These are phyloP conservation scores for Rhizomucor miehei DNA, from an alignment of 371 early-diverging fungal species.

Conservation along the genomic window DNA sequence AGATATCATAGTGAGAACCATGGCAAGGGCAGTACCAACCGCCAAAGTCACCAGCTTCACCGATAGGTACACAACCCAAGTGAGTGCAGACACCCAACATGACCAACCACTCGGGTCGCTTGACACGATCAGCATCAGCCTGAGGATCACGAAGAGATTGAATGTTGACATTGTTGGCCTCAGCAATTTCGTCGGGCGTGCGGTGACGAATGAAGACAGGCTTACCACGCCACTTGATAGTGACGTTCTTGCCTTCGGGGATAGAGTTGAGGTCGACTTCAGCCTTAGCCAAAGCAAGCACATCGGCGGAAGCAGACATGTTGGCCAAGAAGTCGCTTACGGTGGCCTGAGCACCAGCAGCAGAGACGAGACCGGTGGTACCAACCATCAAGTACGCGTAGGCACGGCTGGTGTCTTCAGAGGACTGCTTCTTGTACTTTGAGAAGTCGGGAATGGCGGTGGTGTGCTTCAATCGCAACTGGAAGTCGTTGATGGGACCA, in stretches of 20 bases:
- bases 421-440: slow-evolving; percentile 64
- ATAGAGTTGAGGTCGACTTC: slow-evolving; percentile 90
- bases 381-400: slow-evolving; percentile 96
- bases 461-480: slow-evolving; percentile 58
- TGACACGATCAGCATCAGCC: slow-evolving; percentile 85
- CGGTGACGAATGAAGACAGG: slow-evolving; percentile 97
- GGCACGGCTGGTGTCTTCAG: slow-evolving; percentile 68
- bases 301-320: slow-evolving; percentile 96
- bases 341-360: slow-evolving; percentile 89
- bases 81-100: slow-evolving; percentile 99
- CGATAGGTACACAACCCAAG: slow-evolving; percentile 98
- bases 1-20: slow-evolving; percentile 95
- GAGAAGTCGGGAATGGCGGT: slow-evolving; percentile 66
- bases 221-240: slow-evolving; percentile 98
- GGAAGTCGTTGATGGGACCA: slow-evolving; percentile 35
- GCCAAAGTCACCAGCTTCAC: slow-evolving; percentile 96
- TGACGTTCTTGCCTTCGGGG: slow-evolving; percentile 96
- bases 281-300: slow-evolving; percentile 95
- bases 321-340: slow-evolving; percentile 89
- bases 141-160: slow-evolving; percentile 88
- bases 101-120: slow-evolving; percentile 95
- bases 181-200: slow-evolving; percentile 92
- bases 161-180: slow-evolving; percentile 83
- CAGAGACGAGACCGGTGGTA: slow-evolving; percentile 80
- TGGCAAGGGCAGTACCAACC: slow-evolving; percentile 99